Base-by-base conservation (phyloP, 306 rosid species). In the Prunus armeniaca region DNA sequence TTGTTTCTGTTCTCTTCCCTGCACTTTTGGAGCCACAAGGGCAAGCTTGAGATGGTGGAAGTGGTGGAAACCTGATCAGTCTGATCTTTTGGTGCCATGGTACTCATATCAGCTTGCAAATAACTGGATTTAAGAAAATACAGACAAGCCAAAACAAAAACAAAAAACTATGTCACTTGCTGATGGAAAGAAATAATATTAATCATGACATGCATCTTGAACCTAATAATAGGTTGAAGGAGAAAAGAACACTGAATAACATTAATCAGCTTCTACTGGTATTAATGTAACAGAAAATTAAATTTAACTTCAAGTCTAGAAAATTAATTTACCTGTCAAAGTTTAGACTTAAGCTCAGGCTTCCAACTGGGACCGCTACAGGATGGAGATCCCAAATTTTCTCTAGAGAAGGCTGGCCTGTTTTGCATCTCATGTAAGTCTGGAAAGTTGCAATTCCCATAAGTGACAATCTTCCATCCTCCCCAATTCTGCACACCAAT, bases 301-400 rank as follows among this genome's bases (percentile, higher is more conserved):
- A 38, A 38, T 38, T 34, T 38, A 38, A 38, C 43, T 38, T 6
- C 43, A 38, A 38, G 17, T 47, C 3, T 47, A 47, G 51, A 47
- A 47, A 47, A 47, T 13, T 47, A 11, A 47, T 12, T 47, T 76
- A 93, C 97, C 97, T 93, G 80, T 89, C 87, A 81, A 89, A 74
- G 52, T 85, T 93, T 71, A 93, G 91, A 72, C 89, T 89, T 28
- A 93, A 80, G 88, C 86, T 89, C 13, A 91, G 83, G 82, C 91
- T 87, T 8, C 90, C 93, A 74, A 84, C 90, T 41, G 98, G 98
- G 79, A 87, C 71, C 2, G 88, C 83, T 27, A 89, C 86, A 63
- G 98, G 97, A 55, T 91, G 91, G 78, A 93, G 98, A 65, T 91
- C 94, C 98, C 93, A 93, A 54, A 93, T 72, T 47, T 88, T 49